phyloP scores from a whole-genome alignment of 2,329 filamentous ascomycete species.

The Arthroderma sp. region DNA sequence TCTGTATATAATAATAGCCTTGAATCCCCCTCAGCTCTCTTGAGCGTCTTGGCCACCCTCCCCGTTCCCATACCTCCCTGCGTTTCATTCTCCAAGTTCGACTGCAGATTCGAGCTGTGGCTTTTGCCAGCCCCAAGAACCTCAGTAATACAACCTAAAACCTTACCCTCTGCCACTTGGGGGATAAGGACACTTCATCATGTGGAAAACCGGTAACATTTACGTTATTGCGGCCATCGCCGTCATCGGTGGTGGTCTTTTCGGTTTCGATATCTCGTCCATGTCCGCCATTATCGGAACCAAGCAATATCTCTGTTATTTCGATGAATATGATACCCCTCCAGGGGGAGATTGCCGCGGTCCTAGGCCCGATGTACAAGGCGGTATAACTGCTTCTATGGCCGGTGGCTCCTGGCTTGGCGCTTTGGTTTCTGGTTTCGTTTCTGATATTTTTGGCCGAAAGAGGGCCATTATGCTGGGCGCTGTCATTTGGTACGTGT shows the following conservation, averaged over 20 bases:
- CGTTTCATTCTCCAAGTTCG: too few relatives aligned
- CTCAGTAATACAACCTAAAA: too few relatives aligned
- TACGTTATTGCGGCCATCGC: conserved; percentile 47
- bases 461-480: conserved; percentile 40
- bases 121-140: too few relatives aligned
- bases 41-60: too few relatives aligned
- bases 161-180: too few relatives aligned
- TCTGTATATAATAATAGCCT: too few relatives aligned
- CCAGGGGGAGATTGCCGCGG: conserved; percentile 32
- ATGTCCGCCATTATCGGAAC: conserved; percentile 59
- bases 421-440: conserved; percentile 31
- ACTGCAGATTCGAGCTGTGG: too few relatives aligned
- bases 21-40: too few relatives aligned
- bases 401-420: conserved; percentile 57
- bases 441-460: conserved; percentile 25
- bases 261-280: conserved; percentile 67
- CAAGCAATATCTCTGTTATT: conserved; percentile 57
- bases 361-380: conserved; percentile 43
- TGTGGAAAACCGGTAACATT: conserved; percentile 29
- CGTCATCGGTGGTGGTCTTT: conserved; percentile 53
- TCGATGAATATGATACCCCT: conserved; percentile 39
- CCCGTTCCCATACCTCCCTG: too few relatives aligned
- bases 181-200: neutral
- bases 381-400: conserved; percentile 50
- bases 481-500: conserved; percentile 35